Base-by-base conservation (phyloP, 345 rosid species). In the Cardiospermum halicacabum region DNA sequence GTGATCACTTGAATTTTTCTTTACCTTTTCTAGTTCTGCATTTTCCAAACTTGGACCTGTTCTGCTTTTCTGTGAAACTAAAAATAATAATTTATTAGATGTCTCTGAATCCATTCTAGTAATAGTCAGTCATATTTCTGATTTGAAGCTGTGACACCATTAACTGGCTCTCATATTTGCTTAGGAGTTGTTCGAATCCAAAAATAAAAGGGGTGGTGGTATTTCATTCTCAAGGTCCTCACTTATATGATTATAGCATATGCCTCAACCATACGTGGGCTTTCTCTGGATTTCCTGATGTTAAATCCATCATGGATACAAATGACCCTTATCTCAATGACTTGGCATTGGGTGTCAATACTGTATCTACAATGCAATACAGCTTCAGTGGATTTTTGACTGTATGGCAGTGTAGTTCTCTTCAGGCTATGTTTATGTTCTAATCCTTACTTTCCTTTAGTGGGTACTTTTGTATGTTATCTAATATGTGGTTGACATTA, bases 261-360 rank as follows among this genome's bases (percentile, higher is more conserved):
- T 94, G 96, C 65, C 91, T 93, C 78, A 93, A 93, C 77, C 98
- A 93, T 82, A 80, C 97, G 31, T 93, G 98, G 98, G 98, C 98
- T 51, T 85, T 93, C 78, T 76, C 94, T 45, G 98, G 98, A 66
- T 88, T 88, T 81, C 98, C 98, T 53, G 91, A 88, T 79, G 72
- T 79, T 32, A 82, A 75, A 60, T 66, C 80, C 65, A 88, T 93
- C 75, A 93, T 93, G 98, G 98, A 93, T 74, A 88, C 96, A 21
- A 86, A 81, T 81, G 97, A 97, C 28, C 94, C 98, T 69, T 93
- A 77, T 54, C 66, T 87, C 62, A 76, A 90, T 74, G 98, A 93
- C 86, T 82, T 93, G 80, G 86, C 81, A 54, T 82, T 93, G 96
- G 98, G 96, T 63, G 86, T 88, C 69, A 78, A 63, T 72, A 58